Evolutionary conservation across 495 filamentous ascomycete genomes (phyloP).

Genomic region (Podospora sp.): DNA sequence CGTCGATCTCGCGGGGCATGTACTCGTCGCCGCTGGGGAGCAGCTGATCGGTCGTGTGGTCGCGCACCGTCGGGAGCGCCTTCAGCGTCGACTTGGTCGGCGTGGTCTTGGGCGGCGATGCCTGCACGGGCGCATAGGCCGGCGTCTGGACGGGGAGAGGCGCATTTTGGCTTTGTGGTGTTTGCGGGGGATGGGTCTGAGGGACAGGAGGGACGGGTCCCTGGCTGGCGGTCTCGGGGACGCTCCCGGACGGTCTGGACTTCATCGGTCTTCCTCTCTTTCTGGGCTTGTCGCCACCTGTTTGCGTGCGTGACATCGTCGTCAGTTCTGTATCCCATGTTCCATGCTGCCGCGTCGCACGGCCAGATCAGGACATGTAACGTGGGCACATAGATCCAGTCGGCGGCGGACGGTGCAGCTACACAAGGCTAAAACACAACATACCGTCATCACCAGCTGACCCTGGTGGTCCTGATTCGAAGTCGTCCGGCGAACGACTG

Average conservation of each 20-base stretch:
- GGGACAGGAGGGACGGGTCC: slow-evolving; percentile 54
- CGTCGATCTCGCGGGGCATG: slow-evolving; percentile 89
- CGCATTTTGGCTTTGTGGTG: slow-evolving; percentile 74
- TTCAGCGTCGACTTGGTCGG: slow-evolving; percentile 92
- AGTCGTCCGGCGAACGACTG: slow-evolving; percentile 85
- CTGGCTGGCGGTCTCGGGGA: slow-evolving; percentile 52
- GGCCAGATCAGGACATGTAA: slow-evolving; percentile 34
- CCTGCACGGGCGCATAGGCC: slow-evolving; percentile 61
- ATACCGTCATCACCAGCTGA: slow-evolving; percentile 80
- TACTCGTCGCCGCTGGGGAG: slow-evolving; percentile 94
- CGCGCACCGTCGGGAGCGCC: slow-evolving; percentile 90
- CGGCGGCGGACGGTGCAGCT: slow-evolving; percentile 26
- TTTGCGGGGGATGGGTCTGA: slow-evolving; percentile 64
- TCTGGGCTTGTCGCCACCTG: slow-evolving; percentile 66
- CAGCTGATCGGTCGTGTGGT: slow-evolving; percentile 97
- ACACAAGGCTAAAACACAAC: slow-evolving; percentile 54
- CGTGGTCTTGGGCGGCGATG: slow-evolving; percentile 79
- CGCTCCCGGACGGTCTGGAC: slow-evolving; percentile 49
- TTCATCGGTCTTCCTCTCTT: slow-evolving; percentile 89
- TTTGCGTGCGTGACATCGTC: slow-evolving; percentile 31
- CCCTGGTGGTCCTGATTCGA: slow-evolving; percentile 61
- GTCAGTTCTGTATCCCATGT: slow-evolving; percentile 42
- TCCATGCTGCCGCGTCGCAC: slow-evolving; percentile 39
- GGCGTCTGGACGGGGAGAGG: slow-evolving; percentile 64
- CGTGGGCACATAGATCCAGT: slow-evolving; percentile 27